Base-by-base conservation (phyloP, 2,329 filamentous ascomycete genomes). In the Aspergillus brunneoviolaceus region DNA sequence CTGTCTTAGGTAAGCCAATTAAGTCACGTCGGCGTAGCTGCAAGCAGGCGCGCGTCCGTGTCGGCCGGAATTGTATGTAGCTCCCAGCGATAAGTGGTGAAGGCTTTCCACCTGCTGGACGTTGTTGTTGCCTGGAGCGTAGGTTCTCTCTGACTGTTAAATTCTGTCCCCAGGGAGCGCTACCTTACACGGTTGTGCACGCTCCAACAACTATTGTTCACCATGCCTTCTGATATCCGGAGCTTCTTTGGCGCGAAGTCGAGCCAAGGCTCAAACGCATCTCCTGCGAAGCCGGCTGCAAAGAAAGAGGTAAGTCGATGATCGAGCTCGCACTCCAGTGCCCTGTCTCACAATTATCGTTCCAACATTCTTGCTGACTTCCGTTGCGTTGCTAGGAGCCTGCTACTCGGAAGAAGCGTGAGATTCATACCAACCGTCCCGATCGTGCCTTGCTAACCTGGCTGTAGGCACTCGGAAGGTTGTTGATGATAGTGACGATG, bases 191-290 rank as follows among this genome's bases (percentile, higher is more conserved):
- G 11, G 27, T 27, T 25, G 27, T 49, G n/a, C 47, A 59, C 63
- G 60, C 33, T 58, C 25, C 27, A 31, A 25, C 47, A 42, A 27
- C 31, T 47, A 51, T 58, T 52, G 55, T 16, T 49, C 54, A 71
- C 53, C 63, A 96, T 96, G 92, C 87, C 92, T 57, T 73, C 83
- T 64, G 94, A 98, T 77, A 98, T 97, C 71, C 85, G 93, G 72
- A 92, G 84, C 69, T 98, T 97, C 78, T 97, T 98, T 80, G 87
- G 89, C 58, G 87, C 89, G 62, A 92, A 92, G 75, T 85, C 86
- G 55, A 83, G 84, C 64, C 81, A 84, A 67, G 79, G 83, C 49
- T 79, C 84, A 16, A 77, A 81, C 51, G 81, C 84, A 61, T 76
- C 76, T 64, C 69, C 70, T 63, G 74, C 76, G 65, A 79, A 82